Conservation (phyloP, 345 rosid genomes). For the Eutrema yunnanense region DNA sequence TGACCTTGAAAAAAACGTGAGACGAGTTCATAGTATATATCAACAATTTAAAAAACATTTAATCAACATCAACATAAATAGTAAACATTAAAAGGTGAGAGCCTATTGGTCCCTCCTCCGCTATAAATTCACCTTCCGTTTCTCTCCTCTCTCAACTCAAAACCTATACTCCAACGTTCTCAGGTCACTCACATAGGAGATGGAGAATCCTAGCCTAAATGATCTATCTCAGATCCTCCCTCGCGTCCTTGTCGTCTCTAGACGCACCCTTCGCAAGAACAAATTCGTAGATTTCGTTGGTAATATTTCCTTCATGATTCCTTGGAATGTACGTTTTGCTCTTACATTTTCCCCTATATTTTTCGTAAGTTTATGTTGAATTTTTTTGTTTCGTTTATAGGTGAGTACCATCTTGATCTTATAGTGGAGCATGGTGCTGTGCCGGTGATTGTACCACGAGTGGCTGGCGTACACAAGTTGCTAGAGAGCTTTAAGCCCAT, state of each 20-base stretch:
- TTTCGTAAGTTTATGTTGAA: background rate
- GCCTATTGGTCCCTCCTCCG: background rate
- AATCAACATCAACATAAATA: background rate
- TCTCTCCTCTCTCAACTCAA: constrained; percentile 2
- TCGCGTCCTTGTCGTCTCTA: constrained; percentile 78
- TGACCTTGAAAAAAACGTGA: constrained; percentile 10
- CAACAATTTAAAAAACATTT: background rate
- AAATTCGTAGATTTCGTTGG: constrained; percentile 91
- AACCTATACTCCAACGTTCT: background rate
- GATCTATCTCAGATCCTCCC: constrained; percentile 70
- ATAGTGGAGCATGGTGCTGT: constrained; percentile 74
- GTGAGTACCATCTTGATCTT: constrained; percentile 91
- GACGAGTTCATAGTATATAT: background rate
- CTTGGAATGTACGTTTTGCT: background rate
- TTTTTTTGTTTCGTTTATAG: constrained; percentile 33
- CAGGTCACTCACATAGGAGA: background rate
- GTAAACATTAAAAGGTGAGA: background rate
- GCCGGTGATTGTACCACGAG: constrained; percentile 79
- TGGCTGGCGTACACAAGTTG: too few relatives aligned
- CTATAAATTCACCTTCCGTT: constrained; percentile 5
- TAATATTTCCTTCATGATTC: background rate
- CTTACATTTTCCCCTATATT: background rate
- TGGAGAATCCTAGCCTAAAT: constrained; percentile 20
- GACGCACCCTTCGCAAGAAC: constrained; percentile 80
- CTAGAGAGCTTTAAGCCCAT: too few relatives aligned